These are phyloP conservation scores for Fistulifera solaris DNA, from an alignment of 108 stramenopile species.

Conservation along the genomic window DNA sequence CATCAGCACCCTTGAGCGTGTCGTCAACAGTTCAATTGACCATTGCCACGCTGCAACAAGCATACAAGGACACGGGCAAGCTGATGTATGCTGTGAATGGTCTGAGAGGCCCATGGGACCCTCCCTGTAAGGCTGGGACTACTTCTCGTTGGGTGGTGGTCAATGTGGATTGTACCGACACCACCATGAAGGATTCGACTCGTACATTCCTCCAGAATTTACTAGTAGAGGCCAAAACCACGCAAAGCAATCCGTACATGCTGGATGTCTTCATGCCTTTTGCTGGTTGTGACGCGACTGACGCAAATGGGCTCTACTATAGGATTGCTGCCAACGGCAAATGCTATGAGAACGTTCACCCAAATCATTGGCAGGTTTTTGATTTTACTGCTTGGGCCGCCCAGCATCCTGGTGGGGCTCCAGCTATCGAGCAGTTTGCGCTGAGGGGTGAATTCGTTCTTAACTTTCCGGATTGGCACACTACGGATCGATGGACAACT, in stretches of 20 bases:
- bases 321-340: slow-evolving; percentile 5
- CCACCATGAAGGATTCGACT: not conserved
- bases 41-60: not conserved
- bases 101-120: slow-evolving; percentile 13
- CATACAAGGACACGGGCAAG: too few relatives aligned
- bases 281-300: slow-evolving; percentile 1
- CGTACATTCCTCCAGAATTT: slow-evolving; percentile 8
- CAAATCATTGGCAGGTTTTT: slow-evolving; percentile 37
- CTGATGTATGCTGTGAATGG: slow-evolving; percentile 21
- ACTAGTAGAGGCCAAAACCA: slow-evolving; percentile 14
- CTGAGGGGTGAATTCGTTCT: slow-evolving; percentile 7
- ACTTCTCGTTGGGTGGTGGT: slow-evolving; percentile 4
- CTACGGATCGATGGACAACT: slow-evolving; percentile 30
- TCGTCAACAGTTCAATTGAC: not conserved
- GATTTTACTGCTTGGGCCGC: slow-evolving; percentile 38
- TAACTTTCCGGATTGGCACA: slow-evolving; percentile 11
- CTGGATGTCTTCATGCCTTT: too few relatives aligned
- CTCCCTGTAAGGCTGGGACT: slow-evolving; percentile 10
- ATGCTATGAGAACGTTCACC: slow-evolving; percentile 35
- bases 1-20: not conserved
- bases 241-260: not conserved
- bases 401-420: slow-evolving; percentile 26
- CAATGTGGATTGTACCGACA: not conserved
- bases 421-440: slow-evolving; percentile 25
- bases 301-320: not conserved